Evolutionary conservation across 202 grass and related monocot species (phyloP), one percentile per base, ranked within the genome.

Genomic region (Panicum virgatum): DNA sequence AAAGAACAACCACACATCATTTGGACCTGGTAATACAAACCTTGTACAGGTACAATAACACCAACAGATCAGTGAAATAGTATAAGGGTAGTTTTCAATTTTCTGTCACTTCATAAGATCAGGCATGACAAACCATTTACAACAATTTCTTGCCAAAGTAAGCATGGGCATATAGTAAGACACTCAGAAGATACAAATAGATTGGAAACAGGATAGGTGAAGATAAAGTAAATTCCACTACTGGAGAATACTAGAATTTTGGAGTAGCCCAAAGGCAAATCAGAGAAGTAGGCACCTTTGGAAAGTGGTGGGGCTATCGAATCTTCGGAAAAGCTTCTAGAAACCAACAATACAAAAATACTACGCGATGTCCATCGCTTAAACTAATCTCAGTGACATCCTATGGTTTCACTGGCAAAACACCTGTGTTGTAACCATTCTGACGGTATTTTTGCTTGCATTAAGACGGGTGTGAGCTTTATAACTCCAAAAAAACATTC

Each of bases 21-120:
- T 38, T 48, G 9, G 45, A 72, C 20, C 45, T 53, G 73, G 15
- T 46, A 62, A 87, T 65, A 66, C 72, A 27, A 87, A 63, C 43
- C 14, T 56, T 56, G 65, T 45, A 53, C 5, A 74, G 7, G 15
- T 20, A 27, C 40, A 72, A 51, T 9, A 51, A 34, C 12, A 63
- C 29, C 66, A 58, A 43, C 16, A 13, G 53, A 56, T 26, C 37
- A 5, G 37, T 16, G 10, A 37, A 62, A 79, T 23, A 56, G 30
- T 51, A 23, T n/a, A 75, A 64, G 34, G 9, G 40, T 26, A 34
- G 20, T 60, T 37, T 32, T 54, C 26, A 73, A 34, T 26, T 75
- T 25, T 19, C 25, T 71, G 4, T 63, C 38, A 27, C 50, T 58
- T 73, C 2, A 67, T 62, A 40, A 56, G 51, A 27, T 12, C 61